Conservation (phyloP, 148 eudicot genomes). For the Rheum nobile region DNA sequence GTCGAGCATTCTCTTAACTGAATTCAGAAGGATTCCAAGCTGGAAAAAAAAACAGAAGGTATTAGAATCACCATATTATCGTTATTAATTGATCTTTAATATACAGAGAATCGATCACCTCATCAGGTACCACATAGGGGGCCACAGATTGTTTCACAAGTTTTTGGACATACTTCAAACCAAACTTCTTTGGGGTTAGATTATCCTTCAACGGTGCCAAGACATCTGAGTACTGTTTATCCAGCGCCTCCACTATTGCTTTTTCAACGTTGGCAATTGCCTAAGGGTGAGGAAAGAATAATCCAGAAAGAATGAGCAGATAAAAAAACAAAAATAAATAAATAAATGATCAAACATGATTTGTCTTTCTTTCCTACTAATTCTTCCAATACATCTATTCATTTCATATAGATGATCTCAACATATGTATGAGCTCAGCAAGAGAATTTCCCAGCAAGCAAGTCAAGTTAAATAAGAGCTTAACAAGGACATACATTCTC, state of each 20-base stretch:
- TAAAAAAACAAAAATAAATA: neutral
- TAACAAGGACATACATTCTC: constrained; percentile 49
- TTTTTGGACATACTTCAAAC: constrained; percentile 67
- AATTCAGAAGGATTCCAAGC: constrained; percentile 74
- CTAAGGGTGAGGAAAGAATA: constrained; percentile 15
- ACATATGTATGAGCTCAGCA: neutral
- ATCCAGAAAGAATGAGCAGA: neutral
- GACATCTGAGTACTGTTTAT: constrained; percentile 78
- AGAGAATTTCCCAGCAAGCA: neutral
- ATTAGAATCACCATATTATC: neutral
- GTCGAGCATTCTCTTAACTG: constrained; percentile 85
- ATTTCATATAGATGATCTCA: neutral
- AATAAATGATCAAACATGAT: neutral
- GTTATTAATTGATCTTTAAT: neutral
- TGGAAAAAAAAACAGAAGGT: constrained; percentile 12
- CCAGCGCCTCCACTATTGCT: constrained; percentile 67
- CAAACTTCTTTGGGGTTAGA: constrained; percentile 57
- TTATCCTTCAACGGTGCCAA: constrained; percentile 64
- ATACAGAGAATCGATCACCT: constrained; percentile 25
- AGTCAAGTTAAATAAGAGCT: neutral
- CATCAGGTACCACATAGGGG: constrained; percentile 62
- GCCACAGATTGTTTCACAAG: constrained; percentile 40
- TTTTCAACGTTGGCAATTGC: constrained; percentile 75
- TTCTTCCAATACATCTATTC: neutral
- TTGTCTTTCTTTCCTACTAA: neutral